Conservation (phyloP, 2,329 filamentous ascomycete species). For the Penicillium sp. region DNA sequence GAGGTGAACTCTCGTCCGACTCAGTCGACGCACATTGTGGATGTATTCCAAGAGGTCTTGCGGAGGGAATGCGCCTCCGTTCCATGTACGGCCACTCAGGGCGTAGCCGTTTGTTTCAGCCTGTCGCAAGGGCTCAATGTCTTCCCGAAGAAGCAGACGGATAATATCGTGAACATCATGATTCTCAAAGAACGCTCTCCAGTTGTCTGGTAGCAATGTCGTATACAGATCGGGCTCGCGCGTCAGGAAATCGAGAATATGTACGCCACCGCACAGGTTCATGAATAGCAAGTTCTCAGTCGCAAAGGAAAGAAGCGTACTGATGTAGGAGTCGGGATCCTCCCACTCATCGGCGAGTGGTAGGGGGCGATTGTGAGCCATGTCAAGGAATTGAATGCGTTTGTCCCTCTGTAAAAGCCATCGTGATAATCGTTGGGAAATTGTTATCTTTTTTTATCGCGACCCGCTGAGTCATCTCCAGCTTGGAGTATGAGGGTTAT, state of each 20-base stretch:
- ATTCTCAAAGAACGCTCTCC: conserved; percentile 70
- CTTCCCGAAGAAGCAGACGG: conserved; percentile 73
- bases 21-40: conserved; percentile 62
- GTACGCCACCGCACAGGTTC: conserved; percentile 91
- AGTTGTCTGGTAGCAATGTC: conserved; percentile 68
- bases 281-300: conserved; percentile 71
- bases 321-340: conserved; percentile 69
- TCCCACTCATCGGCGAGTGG: conserved; percentile 67
- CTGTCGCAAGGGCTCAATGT: conserved; percentile 51
- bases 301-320: conserved; percentile 70
- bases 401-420: conserved; percentile 1
- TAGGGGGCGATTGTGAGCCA: conserved; percentile 52
- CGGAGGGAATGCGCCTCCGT: conserved; percentile 44
- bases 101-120: neutral
- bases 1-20: conserved; percentile 55
- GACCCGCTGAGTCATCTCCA: conserved; percentile 7
- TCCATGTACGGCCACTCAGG: conserved; percentile 35
- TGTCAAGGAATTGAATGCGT: conserved; percentile 17
- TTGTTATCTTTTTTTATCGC: conserved; percentile 18
- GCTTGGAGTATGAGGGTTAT: neutral
- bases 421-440: conserved; percentile 11
- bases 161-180: conserved; percentile 70
- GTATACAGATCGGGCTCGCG: conserved; percentile 77
- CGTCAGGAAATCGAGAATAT: conserved; percentile 95
- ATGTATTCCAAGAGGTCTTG: conserved; percentile 66